Evolutionary conservation across 306 rosid genomes (phyloP).

Genomic region (Dalbergia oliveri): DNA sequence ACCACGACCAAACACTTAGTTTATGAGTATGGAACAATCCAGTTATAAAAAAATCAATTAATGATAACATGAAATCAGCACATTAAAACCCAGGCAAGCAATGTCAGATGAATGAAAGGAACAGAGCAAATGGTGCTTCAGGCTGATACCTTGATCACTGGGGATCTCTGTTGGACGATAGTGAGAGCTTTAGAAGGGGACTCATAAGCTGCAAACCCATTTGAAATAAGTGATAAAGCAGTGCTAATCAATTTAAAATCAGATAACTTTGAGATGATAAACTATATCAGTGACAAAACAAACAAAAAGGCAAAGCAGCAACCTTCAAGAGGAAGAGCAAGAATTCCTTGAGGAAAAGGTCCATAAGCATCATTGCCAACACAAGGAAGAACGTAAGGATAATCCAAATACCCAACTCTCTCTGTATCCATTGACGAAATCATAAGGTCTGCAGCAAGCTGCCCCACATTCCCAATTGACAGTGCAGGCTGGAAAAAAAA

Average conservation of each 20-base stretch:
- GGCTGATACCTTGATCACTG: slow-evolving; percentile 65
- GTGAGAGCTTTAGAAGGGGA: slow-evolving; percentile 67
- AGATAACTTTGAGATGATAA: neutral
- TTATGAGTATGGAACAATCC: neutral
- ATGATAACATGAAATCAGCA: neutral
- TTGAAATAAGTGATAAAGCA: slow-evolving; percentile 1
- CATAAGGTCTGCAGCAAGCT: slow-evolving; percentile 79
- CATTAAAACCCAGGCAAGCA: slow-evolving; percentile 12
- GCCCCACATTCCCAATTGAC: slow-evolving; percentile 95
- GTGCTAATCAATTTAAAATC: neutral
- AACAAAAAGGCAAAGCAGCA: slow-evolving; percentile 37
- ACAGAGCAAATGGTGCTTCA: neutral
- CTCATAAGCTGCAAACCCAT: slow-evolving; percentile 74
- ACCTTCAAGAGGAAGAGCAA: slow-evolving; percentile 97
- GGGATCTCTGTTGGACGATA: slow-evolving; percentile 90
- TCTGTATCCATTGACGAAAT: slow-evolving; percentile 72
- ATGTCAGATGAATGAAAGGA: slow-evolving; percentile 19
- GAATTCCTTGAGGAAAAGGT: slow-evolving; percentile 78
- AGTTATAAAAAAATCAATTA: slow-evolving; percentile 1
- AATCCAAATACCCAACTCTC: slow-evolving; percentile 84
- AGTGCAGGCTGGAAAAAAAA: slow-evolving; percentile 70
- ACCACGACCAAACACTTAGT: neutral
- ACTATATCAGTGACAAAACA: slow-evolving; percentile 1
- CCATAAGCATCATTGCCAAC: slow-evolving; percentile 95
- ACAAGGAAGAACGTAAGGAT: slow-evolving; percentile 83